Base-by-base conservation (phyloP, 2,329 filamentous ascomycete species). In the Aspergillus sp. region DNA sequence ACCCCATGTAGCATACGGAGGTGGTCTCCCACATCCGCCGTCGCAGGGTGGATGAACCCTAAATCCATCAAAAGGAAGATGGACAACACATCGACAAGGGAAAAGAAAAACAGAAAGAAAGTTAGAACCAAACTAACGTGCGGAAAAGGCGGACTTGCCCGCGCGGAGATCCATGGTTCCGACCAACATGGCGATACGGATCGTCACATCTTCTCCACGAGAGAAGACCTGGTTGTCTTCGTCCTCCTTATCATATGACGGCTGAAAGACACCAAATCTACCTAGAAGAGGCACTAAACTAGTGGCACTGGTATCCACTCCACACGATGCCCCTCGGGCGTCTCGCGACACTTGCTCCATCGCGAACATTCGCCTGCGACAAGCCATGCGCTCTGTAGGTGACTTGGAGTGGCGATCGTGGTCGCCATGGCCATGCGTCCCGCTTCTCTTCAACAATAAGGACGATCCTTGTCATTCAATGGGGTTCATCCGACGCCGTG, bases 91-190 rank as follows among this genome's bases (percentile, higher is more conserved):
- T 34, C 1, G 11, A 38, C 13, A 38, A 17, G 3, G n/a, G n/a
- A 32, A 38, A 2, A 16, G 2, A 21, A 42, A 21, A 42, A 42
- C 10, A 42, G 21, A 42, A 42, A 5, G 19, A 19, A 42, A 42
- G 21, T 17, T 16, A 42, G 11, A 42, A 19, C 5, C 11, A 17
- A 17, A 21, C 40, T 42, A 42, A 42, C 14, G 11, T 42, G 19
- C 40, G 40, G 40, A 42, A 42, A 42, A 42, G 40, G 19, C 40
- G 40, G 40, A 42, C 40, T 42, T 42, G 40, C 40, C 40, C 40
- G 40, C 5, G 19, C 17, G 36, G 40, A 42, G 40, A 42, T 42
- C 40, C 40, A 19, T 42, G 40, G 40, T n/a, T 19, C 19, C 40
- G 40, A 10, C 40, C 40, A 21, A 42, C 40, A 3, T 38, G 34